A percentile compares a stretch with the other conserved stretches of the same genome.
Evolutionary conservation across 495 filamentous ascomycete genomes (phyloP).

Genomic region (Xylaria scruposa): DNA sequence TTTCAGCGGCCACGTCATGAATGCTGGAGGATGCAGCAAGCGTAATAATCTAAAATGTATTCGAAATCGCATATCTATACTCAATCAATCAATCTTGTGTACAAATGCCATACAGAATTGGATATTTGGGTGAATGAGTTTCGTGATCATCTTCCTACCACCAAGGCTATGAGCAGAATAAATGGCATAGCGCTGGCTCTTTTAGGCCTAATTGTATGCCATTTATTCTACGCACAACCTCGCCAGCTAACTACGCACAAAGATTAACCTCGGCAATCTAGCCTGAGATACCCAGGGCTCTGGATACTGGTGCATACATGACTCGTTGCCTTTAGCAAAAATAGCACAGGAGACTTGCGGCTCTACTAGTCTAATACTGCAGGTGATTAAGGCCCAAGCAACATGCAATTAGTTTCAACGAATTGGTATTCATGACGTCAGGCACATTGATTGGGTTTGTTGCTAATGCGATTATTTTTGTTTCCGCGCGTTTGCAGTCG

Average conservation of each 20-base stretch:
- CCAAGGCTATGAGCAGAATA: too few species aligned
- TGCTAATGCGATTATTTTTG: background rate
- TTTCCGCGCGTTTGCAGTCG: background rate
- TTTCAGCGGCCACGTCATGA: background rate
- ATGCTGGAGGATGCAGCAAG: background rate
- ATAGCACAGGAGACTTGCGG: background rate
- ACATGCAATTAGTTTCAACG: background rate
- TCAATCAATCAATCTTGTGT: background rate
- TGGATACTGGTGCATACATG: background rate
- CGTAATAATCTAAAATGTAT: background rate
- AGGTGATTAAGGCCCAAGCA: background rate
- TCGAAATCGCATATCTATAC: background rate
- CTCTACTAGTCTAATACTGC: background rate
- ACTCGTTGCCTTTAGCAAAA: background rate
- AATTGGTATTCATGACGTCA: conserved; percentile 13
- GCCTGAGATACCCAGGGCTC: too few species aligned
- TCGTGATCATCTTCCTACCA: background rate
- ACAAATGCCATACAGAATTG: background rate
- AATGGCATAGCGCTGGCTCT: too few species aligned
- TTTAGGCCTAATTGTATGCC: too few species aligned
- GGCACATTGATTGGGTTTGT: background rate
- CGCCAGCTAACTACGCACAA: too few species aligned
- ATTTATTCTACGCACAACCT: too few species aligned
- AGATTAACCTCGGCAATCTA: background rate
- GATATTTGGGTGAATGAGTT: background rate